phyloP scores from a whole-genome alignment of 257 asterid genomes.

The Leonotis leonurus region DNA sequence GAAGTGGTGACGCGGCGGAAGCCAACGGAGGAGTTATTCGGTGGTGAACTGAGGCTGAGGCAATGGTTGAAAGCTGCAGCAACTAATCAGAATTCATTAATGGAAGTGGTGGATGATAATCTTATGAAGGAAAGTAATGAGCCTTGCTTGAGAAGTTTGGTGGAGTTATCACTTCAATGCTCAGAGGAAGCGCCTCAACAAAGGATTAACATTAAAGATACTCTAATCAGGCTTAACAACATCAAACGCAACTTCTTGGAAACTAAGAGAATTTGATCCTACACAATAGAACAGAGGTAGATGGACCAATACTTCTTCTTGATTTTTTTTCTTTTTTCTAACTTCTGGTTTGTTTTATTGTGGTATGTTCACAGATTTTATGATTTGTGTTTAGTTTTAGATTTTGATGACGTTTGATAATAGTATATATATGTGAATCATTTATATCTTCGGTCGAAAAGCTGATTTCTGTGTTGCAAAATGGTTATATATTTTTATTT shows the following conservation, averaged over 20 bases:
- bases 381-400: too few species aligned
- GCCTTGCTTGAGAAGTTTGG: constrained; percentile 6
- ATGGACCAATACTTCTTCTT: too few species aligned
- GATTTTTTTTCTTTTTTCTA: not conserved
- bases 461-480: too few species aligned
- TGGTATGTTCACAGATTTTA: too few species aligned
- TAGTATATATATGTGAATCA: too few species aligned
- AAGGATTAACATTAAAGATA: constrained; percentile 25
- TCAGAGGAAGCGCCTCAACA: constrained; percentile 16
- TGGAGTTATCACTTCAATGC: constrained; percentile 23
- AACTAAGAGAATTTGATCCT: too few species aligned
- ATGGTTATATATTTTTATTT: too few species aligned
- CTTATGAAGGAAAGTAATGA: not conserved
- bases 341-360: too few species aligned
- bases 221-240: constrained; percentile 12
- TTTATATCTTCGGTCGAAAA: too few species aligned
- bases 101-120: constrained; percentile 16
- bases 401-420: too few species aligned
- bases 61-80: not conserved
- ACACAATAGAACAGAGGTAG: too few species aligned
- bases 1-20: constrained; percentile 19
- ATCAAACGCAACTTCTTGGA: constrained; percentile 17
- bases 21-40: constrained; percentile 16
- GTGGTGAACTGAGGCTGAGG: constrained; percentile 9
- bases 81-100: not conserved